These are phyloP conservation scores for Chaetomium strumarium DNA, from an alignment of 2,329 filamentous ascomycete genomes.

Conservation along the genomic window DNA sequence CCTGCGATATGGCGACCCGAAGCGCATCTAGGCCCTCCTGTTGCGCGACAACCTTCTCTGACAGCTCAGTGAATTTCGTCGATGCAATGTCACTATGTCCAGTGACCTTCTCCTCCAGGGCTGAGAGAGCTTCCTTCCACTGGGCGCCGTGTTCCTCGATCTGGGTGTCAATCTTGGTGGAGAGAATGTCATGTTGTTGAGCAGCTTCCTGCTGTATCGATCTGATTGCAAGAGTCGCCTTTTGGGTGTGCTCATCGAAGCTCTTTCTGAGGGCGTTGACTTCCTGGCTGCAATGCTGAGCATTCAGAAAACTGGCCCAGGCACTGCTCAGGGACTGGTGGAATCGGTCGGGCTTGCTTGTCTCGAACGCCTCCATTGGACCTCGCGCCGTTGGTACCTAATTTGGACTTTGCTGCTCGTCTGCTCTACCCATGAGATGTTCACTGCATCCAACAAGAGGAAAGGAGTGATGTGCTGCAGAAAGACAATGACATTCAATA, in stretches of 20 bases:
- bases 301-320: conserved; percentile 22
- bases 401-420: background rate
- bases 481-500: too few relatives aligned
- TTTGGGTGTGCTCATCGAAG: conserved; percentile 14
- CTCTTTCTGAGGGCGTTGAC: conserved; percentile 13
- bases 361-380: conserved; percentile 12
- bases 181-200: conserved; percentile 11
- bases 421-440: background rate
- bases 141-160: conserved; percentile 9
- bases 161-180: conserved; percentile 5
- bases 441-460: too few relatives aligned
- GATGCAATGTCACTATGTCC: conserved; percentile 7
- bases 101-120: conserved; percentile 14
- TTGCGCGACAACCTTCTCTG: conserved; percentile 4
- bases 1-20: conserved; percentile 1
- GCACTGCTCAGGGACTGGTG: conserved; percentile 16
- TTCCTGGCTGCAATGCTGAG: conserved; percentile 21
- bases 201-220: conserved; percentile 14
- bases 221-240: conserved; percentile 11
- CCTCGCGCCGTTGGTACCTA: background rate
- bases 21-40: conserved; percentile 10
- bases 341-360: conserved; percentile 13
- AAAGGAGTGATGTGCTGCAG: too few relatives aligned
- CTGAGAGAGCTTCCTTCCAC: conserved; percentile 4
- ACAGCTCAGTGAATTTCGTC: conserved; percentile 4